Evolutionary conservation across 441 rosid genomes (phyloP), one percentile per base, ranked within the genome.

Genomic region (Adansonia madagascariensis): DNA sequence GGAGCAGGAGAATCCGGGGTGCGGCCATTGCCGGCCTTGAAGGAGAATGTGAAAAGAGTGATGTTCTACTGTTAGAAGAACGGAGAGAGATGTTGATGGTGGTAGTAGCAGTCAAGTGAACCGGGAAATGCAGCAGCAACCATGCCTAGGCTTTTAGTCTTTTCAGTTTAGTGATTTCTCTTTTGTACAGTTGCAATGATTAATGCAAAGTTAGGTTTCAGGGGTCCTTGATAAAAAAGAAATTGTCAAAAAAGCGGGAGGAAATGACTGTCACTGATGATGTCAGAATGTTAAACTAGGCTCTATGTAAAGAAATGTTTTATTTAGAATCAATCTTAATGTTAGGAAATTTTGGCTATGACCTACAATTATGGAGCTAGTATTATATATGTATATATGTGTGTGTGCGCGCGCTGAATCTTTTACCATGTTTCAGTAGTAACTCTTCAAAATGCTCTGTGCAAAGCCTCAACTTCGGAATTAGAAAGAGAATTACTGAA

Each of bases 41-140:
- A 97, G 87, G 99, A 94, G 82, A 97, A 97, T 75, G 98, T 97
- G 83, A 97, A 97, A 89, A 87, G 97, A 77, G 99, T 94, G 2
- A 97, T 97, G 98, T 97, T 97, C 78, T 94, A 97, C 75, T 97
- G 99, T 83, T 96, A 84, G 86, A 64, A n/a, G 41, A 35, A 35
- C 41, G 6, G 41, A 4, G 41, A 35, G 41, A 35, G 41, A 35
- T 35, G 41, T 35, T 35, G 41, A 35, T 35, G 41, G 41, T 35
- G 41, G 41, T 35, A 35, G 41, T 35, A 35, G 41, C 41, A 35
- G 41, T 35, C 41, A 35, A 35, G 41, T 35, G 41, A 35, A 35
- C 41, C 6, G 41, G 41, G 0, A 35, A 35, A 4, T 35, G 41
- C 41, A 0, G 41, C 41, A 4, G 82, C 74, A 75, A 72, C 14